These are phyloP conservation scores for Bondarzewia mesenterica DNA, from an alignment of 1,284 basidiomycete genomes.

Conservation along the genomic window DNA sequence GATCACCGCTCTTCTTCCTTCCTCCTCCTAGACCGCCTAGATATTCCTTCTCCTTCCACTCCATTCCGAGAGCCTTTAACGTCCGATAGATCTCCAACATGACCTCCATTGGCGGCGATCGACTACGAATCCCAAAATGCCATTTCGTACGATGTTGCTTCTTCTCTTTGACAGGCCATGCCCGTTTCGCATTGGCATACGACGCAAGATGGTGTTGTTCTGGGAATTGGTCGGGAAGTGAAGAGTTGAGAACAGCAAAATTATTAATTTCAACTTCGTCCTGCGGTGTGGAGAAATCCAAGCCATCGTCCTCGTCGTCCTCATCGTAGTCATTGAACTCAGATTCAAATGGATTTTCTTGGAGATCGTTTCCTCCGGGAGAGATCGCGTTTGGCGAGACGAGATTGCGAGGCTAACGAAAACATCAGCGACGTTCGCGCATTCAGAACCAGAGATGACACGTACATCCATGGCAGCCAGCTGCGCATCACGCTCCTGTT, in stretches of 20 bases:
- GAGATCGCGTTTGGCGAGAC: constrained; percentile 43
- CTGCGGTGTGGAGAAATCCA: constrained; percentile 50
- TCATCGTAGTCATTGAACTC: constrained; percentile 56
- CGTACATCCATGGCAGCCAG: constrained; percentile 72
- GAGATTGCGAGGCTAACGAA: constrained; percentile 52
- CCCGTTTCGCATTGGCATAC: constrained; percentile 53
- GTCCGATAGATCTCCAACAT: constrained; percentile 99
- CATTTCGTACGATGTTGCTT: constrained; percentile 75
- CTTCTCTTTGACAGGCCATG: constrained; percentile 47
- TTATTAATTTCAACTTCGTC: constrained; percentile 46
- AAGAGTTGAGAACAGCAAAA: constrained; percentile 82
- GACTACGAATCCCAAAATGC: constrained; percentile 97
- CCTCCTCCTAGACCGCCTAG: constrained; percentile 53
- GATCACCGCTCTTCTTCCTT: constrained; percentile 10
- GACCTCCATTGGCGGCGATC: constrained; percentile 97
- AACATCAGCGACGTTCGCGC: constrained; percentile 1
- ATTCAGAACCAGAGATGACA: constrained; percentile 9
- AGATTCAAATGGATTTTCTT: constrained; percentile 70
- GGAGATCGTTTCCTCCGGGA: constrained; percentile 47
- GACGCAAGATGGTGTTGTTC: constrained; percentile 51
- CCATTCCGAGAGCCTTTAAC: constrained; percentile 89
- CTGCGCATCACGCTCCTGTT: constrained; percentile 75
- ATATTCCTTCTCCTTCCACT: constrained; percentile 85
- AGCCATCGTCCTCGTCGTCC: constrained; percentile 51
- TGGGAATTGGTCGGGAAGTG: constrained; percentile 55